Conservation (phyloP, 371 early-diverging fungal genomes). For the Lichtheimia ramosa region DNA sequence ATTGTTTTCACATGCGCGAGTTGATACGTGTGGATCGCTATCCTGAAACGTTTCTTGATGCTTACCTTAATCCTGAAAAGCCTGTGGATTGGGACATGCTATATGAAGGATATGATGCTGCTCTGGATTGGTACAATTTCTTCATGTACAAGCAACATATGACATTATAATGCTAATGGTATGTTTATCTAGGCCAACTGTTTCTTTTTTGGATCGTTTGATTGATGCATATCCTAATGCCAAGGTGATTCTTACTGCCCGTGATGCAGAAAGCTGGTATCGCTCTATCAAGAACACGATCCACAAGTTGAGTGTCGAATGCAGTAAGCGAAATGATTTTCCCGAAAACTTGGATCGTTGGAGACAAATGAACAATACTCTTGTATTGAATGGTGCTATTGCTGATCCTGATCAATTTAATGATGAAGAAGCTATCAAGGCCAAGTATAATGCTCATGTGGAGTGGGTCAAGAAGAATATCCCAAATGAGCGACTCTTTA, state of each 20-base stretch:
- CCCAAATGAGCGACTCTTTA: conserved; percentile 25
- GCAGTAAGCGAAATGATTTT: not conserved
- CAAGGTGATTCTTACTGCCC: conserved; percentile 36
- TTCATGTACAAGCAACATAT: not conserved
- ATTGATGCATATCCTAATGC: conserved; percentile 35
- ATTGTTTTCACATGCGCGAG: not conserved
- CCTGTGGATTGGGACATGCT: conserved; percentile 33
- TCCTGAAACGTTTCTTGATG: conserved; percentile 17
- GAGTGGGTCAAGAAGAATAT: conserved; percentile 29
- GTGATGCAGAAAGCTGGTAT: conserved; percentile 36
- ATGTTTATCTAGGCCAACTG: conserved; percentile 20
- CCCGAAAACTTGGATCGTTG: not conserved
- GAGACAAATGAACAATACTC: conserved; percentile 5
- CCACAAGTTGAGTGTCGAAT: not conserved
- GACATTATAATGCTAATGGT: not conserved
- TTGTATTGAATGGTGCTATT: conserved; percentile 23
- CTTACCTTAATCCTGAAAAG: conserved; percentile 17
- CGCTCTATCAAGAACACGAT: conserved; percentile 30
- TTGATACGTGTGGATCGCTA: not conserved
- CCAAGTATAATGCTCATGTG: conserved; percentile 23
- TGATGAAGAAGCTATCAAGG: conserved; percentile 23
- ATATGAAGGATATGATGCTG: conserved; percentile 29
- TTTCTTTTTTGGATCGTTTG: conserved; percentile 15
- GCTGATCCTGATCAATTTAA: not conserved
- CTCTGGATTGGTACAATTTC: conserved; percentile 25